Percentiles rank a stretch among this genome's conserved stretches.
phyloP scores from a whole-genome alignment of 306 rosid species.

The Lathyrus tuberosus region DNA sequence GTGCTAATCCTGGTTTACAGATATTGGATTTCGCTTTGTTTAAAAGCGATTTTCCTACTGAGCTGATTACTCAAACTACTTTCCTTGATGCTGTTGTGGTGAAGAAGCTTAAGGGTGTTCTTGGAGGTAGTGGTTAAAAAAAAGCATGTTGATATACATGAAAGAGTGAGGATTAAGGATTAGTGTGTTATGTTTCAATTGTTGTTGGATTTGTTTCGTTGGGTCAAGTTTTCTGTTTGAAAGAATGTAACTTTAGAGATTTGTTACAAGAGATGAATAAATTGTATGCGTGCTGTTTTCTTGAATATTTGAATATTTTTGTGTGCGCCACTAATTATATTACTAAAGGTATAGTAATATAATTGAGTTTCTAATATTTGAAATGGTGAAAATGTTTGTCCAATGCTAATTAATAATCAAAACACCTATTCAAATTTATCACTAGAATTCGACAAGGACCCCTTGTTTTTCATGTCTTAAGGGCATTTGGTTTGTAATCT shows the following conservation, averaged over 20 bases:
- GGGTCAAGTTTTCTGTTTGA: neutral
- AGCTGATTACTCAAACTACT: slow-evolving; percentile 47
- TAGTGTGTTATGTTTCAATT: neutral
- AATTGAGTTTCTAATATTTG: too few species aligned
- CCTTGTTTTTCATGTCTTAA: too few species aligned
- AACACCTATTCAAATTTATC: too few species aligned
- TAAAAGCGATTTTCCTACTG: slow-evolving; percentile 61
- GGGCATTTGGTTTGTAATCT: too few species aligned
- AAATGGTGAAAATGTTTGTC: too few species aligned
- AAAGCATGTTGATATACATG: neutral
- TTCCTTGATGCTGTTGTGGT: slow-evolving; percentile 61
- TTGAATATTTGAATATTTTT: neutral
- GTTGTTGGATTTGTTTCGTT: neutral
- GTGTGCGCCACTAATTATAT: too few species aligned
- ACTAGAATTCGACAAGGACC: too few species aligned
- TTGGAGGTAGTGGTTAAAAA: slow-evolving; percentile 65
- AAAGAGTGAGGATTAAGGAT: neutral
- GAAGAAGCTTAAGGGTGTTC: slow-evolving; percentile 80
- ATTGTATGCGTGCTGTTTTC: neutral
- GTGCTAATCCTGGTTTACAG: slow-evolving; percentile 74
- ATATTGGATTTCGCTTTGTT: slow-evolving; percentile 71
- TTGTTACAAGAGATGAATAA: neutral
- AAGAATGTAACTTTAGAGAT: neutral
- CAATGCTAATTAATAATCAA: too few species aligned
- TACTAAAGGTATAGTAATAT: too few species aligned